These are phyloP conservation scores for Mimosa pudica DNA, from an alignment of 306 rosid genomes.

Conservation along the genomic window DNA sequence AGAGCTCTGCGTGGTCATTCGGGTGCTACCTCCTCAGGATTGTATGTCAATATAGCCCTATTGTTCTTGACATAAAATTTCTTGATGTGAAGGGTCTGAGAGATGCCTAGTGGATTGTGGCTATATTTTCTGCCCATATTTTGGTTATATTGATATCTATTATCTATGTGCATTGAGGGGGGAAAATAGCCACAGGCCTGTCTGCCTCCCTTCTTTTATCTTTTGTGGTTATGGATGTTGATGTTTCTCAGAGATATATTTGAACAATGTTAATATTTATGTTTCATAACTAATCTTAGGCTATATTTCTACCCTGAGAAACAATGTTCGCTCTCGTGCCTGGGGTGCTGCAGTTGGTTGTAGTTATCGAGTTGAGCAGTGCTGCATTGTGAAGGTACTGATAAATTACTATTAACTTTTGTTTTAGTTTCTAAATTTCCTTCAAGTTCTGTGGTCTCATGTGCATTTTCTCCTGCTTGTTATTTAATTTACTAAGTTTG, in stretches of 20 bases:
- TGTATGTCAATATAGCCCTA: conserved; percentile 53
- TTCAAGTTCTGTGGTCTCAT: conserved; percentile 20
- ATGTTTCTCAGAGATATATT: conserved; percentile 21
- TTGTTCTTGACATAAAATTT: background rate
- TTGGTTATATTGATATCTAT: background rate
- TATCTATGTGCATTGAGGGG: background rate
- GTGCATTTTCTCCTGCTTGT: conserved; percentile 22
- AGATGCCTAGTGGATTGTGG: conserved; percentile 20
- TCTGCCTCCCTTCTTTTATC: conserved; percentile 10
- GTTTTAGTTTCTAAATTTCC: background rate
- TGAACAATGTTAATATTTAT: conserved; percentile 29
- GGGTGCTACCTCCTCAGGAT: conserved; percentile 87
- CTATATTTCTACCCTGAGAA: conserved; percentile 86
- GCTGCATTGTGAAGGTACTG: conserved; percentile 92
- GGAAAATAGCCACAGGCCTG: background rate
- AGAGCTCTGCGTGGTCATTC: conserved; percentile 78
- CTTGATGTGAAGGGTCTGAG: background rate
- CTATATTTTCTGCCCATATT: conserved; percentile 13
- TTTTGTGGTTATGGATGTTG: conserved; percentile 22
- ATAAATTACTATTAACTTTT: conserved; percentile 23
- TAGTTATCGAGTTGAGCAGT: conserved; percentile 84
- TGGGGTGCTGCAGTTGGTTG: conserved; percentile 99
- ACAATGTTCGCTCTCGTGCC: conserved; percentile 95
- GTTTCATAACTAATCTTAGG: conserved; percentile 49
- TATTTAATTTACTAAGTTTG: conserved; percentile 8